phyloP scores from a whole-genome alignment of 805 yeast species.

The Barnettozyma pratensis region DNA sequence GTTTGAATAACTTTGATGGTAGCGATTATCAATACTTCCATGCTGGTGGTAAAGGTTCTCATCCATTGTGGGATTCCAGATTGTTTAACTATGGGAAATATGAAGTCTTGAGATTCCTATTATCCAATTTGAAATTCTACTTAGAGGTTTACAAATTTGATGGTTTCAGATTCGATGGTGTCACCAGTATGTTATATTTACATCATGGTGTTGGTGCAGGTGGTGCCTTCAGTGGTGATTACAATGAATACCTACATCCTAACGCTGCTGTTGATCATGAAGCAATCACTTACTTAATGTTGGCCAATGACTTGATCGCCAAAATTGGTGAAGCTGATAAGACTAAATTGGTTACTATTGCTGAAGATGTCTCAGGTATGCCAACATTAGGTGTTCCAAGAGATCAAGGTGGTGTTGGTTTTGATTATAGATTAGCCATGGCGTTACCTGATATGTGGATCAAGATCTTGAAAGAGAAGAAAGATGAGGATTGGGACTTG shows the following conservation, averaged over 20 bases:
- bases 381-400: constrained; percentile 87
- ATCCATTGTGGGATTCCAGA: constrained; percentile 95
- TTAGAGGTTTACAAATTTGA: constrained; percentile 82
- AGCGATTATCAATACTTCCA: constrained; percentile 95
- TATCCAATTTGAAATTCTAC: constrained; percentile 80
- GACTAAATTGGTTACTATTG: constrained; percentile 66
- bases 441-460: constrained; percentile 99
- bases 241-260: constrained; percentile 81
- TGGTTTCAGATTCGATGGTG: constrained; percentile 96
- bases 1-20: constrained; percentile 89
- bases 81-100: constrained; percentile 87
- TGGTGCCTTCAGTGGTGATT: constrained; percentile 83
- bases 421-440: constrained; percentile 92
- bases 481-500: constrained; percentile 91
- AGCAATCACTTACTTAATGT: constrained; percentile 79
- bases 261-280: constrained; percentile 78
- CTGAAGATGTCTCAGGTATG: constrained; percentile 97
- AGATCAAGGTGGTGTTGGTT: constrained; percentile 79
- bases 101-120: constrained; percentile 82
- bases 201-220: constrained; percentile 91
- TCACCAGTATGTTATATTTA: constrained; percentile 83
- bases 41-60: constrained; percentile 83
- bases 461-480: constrained; percentile 75
- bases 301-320: constrained; percentile 77
- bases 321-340: constrained; percentile 41